phyloP scores from a whole-genome alignment of 2,329 filamentous ascomycete species.

The Botrytis hyacinthi region DNA sequence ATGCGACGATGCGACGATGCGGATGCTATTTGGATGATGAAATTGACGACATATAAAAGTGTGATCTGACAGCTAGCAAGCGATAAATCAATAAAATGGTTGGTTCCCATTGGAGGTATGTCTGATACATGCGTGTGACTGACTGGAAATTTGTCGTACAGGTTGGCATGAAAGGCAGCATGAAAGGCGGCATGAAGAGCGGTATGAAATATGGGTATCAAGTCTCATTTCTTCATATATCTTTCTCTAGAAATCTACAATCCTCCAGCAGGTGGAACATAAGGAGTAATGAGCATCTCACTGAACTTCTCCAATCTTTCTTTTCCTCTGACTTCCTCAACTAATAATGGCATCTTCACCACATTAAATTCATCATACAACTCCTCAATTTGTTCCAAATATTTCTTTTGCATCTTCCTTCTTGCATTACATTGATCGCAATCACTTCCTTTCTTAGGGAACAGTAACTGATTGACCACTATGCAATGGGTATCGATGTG shows the following conservation, averaged over 20 bases:
- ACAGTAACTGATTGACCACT: slow-evolving; percentile 96
- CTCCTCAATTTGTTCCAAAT: slow-evolving; percentile 97
- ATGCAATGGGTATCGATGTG: slow-evolving; percentile 95
- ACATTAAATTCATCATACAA: slow-evolving; percentile 99
- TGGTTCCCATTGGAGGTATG: background rate
- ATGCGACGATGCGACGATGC: background rate
- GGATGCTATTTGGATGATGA: background rate
- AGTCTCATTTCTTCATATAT: slow-evolving; percentile 8
- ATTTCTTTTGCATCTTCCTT: slow-evolving; percentile 99
- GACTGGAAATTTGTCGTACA: background rate
- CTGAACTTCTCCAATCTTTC: slow-evolving; percentile 90
- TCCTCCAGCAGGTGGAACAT: slow-evolving; percentile 58
- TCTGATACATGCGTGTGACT: background rate
- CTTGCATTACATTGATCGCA: slow-evolving; percentile 96
- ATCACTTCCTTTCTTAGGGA: slow-evolving; percentile 77
- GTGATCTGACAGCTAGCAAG: background rate
- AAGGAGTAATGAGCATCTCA: slow-evolving; percentile 77
- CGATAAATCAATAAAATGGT: background rate
- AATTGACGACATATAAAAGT: background rate
- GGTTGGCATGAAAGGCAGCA: background rate
- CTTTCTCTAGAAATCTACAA: slow-evolving; percentile 29
- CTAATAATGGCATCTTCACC: slow-evolving; percentile 93
- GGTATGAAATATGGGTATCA: slow-evolving; percentile 14
- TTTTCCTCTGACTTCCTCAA: slow-evolving; percentile 94
- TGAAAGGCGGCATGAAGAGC: background rate